phyloP scores from a whole-genome alignment of 2,329 filamentous ascomycete genomes.

The Penicillium sp. region DNA sequence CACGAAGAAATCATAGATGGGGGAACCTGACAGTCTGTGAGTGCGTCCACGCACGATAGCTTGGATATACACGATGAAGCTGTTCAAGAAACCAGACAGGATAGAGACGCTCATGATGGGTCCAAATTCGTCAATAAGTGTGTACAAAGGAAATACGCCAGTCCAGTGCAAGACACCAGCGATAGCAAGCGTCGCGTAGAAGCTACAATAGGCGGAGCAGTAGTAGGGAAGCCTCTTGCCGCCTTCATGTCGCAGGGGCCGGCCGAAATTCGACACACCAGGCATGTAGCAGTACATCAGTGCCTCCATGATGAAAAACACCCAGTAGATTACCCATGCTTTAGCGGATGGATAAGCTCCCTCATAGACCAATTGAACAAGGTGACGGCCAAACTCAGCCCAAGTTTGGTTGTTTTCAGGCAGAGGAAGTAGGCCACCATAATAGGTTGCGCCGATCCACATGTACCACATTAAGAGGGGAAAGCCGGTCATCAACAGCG shows the following conservation, averaged over 20 bases:
- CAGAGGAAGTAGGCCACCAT: constrained; percentile 77
- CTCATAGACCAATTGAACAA: constrained; percentile 73
- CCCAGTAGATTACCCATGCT: constrained; percentile 95
- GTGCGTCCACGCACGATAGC: constrained; percentile 77
- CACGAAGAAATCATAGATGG: constrained; percentile 88
- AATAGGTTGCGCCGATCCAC: constrained; percentile 94
- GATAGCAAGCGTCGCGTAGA: constrained; percentile 80
- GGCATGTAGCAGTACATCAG: constrained; percentile 82
- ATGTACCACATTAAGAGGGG: constrained; percentile 97
- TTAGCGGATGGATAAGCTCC: constrained; percentile 79
- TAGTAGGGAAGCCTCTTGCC: constrained; percentile 89
- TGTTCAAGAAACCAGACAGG: constrained; percentile 80
- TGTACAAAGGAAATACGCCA: constrained; percentile 84
- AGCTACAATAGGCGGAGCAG: constrained; percentile 84
- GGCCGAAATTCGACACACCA: constrained; percentile 84
- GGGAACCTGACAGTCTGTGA: constrained; percentile 85
- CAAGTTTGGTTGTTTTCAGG: constrained; percentile 67
- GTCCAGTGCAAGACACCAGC: constrained; percentile 74
- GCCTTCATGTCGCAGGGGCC: constrained; percentile 78
- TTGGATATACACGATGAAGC: constrained; percentile 82
- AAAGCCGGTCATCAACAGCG: constrained; percentile 84
- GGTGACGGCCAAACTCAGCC: constrained; percentile 69
- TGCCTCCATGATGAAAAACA: constrained; percentile 82
- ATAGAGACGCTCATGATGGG: constrained; percentile 92
- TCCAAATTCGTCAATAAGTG: constrained; percentile 90